A percentile compares a stretch with the other conserved stretches of the same genome.
Conservation (phyloP, 257 asterid species). For the Nicotiana knightiana region DNA sequence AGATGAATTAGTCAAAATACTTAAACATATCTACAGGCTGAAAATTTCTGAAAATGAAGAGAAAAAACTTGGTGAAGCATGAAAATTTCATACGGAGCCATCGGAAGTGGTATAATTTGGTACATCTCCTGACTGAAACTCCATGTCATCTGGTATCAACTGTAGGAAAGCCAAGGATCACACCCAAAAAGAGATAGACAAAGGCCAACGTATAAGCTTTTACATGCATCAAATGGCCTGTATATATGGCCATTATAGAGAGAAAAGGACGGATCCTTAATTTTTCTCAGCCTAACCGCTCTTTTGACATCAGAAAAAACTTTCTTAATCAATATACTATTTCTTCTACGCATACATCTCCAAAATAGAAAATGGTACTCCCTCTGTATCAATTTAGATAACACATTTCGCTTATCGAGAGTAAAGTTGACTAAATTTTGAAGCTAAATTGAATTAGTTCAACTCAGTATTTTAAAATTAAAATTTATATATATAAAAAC, state of each 20-base stretch:
- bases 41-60: background rate
- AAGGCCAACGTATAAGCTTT: background rate
- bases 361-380: too few relatives aligned
- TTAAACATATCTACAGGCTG: background rate
- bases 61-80: background rate
- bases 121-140: slow-evolving; percentile 85
- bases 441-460: too few relatives aligned
- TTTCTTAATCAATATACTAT: too few relatives aligned
- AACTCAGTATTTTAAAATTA: too few relatives aligned
- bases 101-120: slow-evolving; percentile 89
- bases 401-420: too few relatives aligned
- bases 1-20: background rate
- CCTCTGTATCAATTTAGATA: too few relatives aligned
- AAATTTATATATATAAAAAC: too few relatives aligned
- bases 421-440: too few relatives aligned
- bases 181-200: background rate
- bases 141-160: slow-evolving; percentile 97
- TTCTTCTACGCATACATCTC: too few relatives aligned
- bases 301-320: too few relatives aligned
- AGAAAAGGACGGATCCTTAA: background rate
- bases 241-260: background rate
- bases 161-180: slow-evolving; percentile 12
- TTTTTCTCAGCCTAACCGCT: too few relatives aligned
- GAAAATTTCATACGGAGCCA: slow-evolving; percentile 33
- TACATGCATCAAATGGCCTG: background rate